Percentiles rank a stretch among this genome's conserved stretches.
These are phyloP conservation scores for Dicorynia guianensis DNA, from an alignment of 306 rosid species.

Conservation along the genomic window DNA sequence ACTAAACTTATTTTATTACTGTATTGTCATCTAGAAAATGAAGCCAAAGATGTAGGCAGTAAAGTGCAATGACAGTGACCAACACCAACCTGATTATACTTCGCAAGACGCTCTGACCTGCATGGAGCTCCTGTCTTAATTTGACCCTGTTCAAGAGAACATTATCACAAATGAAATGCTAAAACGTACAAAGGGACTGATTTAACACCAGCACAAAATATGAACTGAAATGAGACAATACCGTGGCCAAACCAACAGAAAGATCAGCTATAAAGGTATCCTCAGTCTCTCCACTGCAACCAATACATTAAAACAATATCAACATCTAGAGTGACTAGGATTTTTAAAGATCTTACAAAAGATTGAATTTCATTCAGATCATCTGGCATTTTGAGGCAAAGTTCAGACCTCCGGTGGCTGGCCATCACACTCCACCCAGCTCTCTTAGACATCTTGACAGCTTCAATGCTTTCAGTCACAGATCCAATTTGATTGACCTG, in stretches of 20 bases:
- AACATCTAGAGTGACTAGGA: constrained; percentile 12
- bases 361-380: constrained; percentile 5
- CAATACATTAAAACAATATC: constrained; percentile 33
- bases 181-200: neutral
- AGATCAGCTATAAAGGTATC: constrained; percentile 99
- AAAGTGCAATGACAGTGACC: neutral
- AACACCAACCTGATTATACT: constrained; percentile 87
- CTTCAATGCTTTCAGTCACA: constrained; percentile 97
- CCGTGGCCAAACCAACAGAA: constrained; percentile 97
- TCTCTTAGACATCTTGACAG: constrained; percentile 90
- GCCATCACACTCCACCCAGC: constrained; percentile 99
- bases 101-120: constrained; percentile 99
- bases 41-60: neutral
- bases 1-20: too few species aligned
- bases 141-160: constrained; percentile 78
- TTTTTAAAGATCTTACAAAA: neutral
- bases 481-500: constrained; percentile 98
- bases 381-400: constrained; percentile 35
- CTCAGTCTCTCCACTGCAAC: constrained; percentile 97
- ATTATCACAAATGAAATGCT: neutral
- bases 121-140: constrained; percentile 99
- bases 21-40: neutral
- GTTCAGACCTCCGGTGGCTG: constrained; percentile 91
- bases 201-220: neutral
- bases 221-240: constrained; percentile 38